These are phyloP conservation scores for sweet orange (Citrus sinensis) DNA, from an alignment of 345 rosid species.

Conservation along the genomic window DNA sequence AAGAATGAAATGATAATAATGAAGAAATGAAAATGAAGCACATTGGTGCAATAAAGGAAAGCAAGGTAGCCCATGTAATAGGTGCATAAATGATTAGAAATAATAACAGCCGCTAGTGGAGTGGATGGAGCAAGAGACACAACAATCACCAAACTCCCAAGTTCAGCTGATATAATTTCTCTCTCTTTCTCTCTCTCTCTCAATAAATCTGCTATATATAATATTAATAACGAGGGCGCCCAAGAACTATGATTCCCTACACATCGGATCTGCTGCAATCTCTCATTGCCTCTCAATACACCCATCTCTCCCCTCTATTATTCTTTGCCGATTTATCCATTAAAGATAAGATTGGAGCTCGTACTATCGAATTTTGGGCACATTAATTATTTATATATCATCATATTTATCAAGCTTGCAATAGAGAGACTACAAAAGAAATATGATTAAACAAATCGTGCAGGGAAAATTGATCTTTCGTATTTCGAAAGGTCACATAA, in stretches of 20 bases:
- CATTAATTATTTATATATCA: not conserved
- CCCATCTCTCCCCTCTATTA: constrained; percentile 35
- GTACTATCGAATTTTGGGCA: not conserved
- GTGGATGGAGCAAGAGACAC: constrained; percentile 16
- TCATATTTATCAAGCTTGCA: not conserved
- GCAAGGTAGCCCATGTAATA: constrained; percentile 29
- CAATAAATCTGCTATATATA: not conserved
- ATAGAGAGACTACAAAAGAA: not conserved
- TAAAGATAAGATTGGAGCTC: not conserved
- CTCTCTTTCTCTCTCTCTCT: constrained; percentile 1
- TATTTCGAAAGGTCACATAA: constrained; percentile 10
- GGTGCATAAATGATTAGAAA: constrained; percentile 19
- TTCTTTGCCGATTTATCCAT: constrained; percentile 15
- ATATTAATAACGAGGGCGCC: constrained; percentile 8
- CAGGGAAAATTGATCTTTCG: not conserved
- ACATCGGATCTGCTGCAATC: constrained; percentile 48
- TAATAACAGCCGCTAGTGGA: constrained; percentile 11
- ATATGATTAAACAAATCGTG: not conserved
- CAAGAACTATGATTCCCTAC: constrained; percentile 30
- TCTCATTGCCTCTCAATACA: constrained; percentile 29
- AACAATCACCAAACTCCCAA: constrained; percentile 15
- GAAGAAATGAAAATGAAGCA: not conserved
- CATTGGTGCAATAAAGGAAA: constrained; percentile 17
- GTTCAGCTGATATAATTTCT: not conserved
- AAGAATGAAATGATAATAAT: no score